A percentile compares a stretch with the other conserved stretches of the same genome.
phyloP scores from a whole-genome alignment of 139 green algal genomes.

The Micractinium sp. region DNA sequence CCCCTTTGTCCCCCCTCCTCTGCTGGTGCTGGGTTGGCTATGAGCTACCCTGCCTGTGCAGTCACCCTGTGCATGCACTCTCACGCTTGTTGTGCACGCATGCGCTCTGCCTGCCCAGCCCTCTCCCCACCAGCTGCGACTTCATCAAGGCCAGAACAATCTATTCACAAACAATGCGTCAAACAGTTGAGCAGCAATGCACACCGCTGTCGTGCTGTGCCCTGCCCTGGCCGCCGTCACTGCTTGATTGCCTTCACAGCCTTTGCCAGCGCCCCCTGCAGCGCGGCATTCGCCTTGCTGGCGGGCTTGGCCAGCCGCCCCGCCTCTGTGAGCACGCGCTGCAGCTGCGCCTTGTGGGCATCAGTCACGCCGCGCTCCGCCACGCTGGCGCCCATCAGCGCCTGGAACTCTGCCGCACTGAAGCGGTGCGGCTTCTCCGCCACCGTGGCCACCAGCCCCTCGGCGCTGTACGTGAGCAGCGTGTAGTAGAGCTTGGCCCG shows the following conservation, averaged over 20 bases:
- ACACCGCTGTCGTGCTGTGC: too few species aligned
- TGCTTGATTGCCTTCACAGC: constrained; percentile 12
- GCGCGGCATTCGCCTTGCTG: not conserved
- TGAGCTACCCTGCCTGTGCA: too few species aligned
- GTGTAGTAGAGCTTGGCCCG: constrained; percentile 57
- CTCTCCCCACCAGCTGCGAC: too few species aligned
- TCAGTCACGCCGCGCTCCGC: constrained; percentile 15
- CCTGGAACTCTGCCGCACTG: constrained; percentile 59
- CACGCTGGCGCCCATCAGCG: constrained; percentile 57
- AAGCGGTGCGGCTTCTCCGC: constrained; percentile 60
- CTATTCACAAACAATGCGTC: too few species aligned
- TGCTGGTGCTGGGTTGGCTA: too few species aligned
- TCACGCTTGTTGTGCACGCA: too few species aligned
- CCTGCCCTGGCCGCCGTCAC: not conserved
- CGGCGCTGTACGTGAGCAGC: constrained; percentile 53
- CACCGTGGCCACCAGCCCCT: constrained; percentile 59
- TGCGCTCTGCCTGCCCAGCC: too few species aligned
- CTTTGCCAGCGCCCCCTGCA: constrained; percentile 18
- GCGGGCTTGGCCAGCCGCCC: not conserved
- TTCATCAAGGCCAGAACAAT: too few species aligned
- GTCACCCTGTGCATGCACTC: too few species aligned
- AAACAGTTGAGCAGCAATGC: not conserved
- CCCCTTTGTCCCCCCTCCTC: too few species aligned
- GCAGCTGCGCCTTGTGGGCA: constrained; percentile 26
- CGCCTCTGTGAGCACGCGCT: constrained; percentile 28